Percentiles rank a stretch among this genome's conserved stretches.
These are phyloP conservation scores for Geotrichum histeridarum DNA, from an alignment of 1,139 yeast species.

Conservation along the genomic window DNA sequence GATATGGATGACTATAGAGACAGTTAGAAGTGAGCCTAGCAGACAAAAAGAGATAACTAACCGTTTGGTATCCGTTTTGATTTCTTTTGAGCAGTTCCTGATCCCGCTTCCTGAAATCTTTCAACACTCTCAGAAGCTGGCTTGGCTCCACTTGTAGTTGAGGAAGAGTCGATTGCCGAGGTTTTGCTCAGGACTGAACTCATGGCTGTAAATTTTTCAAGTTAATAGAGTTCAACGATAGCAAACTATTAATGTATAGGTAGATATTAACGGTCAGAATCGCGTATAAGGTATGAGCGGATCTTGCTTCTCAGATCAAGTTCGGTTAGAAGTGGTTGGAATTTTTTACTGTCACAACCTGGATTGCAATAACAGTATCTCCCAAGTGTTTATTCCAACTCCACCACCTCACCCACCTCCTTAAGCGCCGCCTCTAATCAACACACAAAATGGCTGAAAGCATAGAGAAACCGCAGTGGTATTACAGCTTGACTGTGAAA, in stretches of 20 bases:
- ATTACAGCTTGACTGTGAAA: constrained; percentile 25
- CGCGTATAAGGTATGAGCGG: neutral
- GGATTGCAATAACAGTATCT: neutral
- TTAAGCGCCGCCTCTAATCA: neutral
- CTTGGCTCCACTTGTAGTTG: too few relatives aligned
- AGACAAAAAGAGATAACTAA: neutral
- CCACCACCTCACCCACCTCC: constrained; percentile 3
- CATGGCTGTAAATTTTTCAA: neutral
- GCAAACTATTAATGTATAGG: too few relatives aligned
- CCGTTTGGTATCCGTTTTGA: constrained; percentile 13
- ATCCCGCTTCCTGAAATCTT: too few relatives aligned
- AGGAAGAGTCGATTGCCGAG: neutral
- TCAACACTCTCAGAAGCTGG: too few relatives aligned
- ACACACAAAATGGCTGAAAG: constrained; percentile 3
- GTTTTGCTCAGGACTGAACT: neutral
- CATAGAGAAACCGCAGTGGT: constrained; percentile 29
- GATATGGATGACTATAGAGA: constrained; percentile 10
- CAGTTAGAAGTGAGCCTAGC: neutral
- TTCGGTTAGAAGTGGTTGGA: neutral
- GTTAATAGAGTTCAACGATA: too few relatives aligned
- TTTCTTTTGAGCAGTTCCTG: neutral
- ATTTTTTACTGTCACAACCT: neutral
- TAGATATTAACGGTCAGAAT: too few relatives aligned
- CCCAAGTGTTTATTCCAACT: neutral
- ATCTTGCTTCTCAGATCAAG: neutral